Evolutionary conservation across 1,284 basidiomycete genomes (phyloP), one percentile per base, ranked within the genome.

Genomic region (Caloboletus inedulis): DNA sequence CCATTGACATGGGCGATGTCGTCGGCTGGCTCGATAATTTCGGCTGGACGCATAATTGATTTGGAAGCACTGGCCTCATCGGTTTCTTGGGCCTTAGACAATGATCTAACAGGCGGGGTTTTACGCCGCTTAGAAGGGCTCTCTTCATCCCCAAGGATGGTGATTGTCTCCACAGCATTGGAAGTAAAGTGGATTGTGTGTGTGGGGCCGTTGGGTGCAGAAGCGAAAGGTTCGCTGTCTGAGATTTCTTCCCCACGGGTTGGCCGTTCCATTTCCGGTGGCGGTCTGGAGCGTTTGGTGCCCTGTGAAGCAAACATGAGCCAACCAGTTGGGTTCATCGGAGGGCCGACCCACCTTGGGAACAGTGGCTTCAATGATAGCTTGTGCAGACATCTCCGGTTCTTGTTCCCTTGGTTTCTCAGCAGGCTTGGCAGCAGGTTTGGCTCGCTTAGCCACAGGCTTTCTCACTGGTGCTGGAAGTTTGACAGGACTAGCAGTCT

Each of bases 351-450:
- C 53, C 53, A 85, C 85, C 75, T 82, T 85, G 6, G 85, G 85
- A 14, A 88, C 62, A 3, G 85, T 88, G 7, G 85, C 84, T 66
- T 86, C 84, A 48, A 88, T 84, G 45, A 87, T 83, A 29, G 79
- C 78, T 56, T 85, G 82, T 9, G 78, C 76, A 33, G 80, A 80
- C 47, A 77, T 60, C 51, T 76, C 72, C 52, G 51, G 60, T 45
- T 62, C 70, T 39, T 60, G 64, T 54, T 68, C 66, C 37, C 54
- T 65, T 33, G 59, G 59, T 44, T 63, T 70, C 54, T 69, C 72
- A 49, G 63, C 68, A 49, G 62, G 64, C 53, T 64, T 69, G 43
- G 69, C 61, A 16, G 55, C 45, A 21, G 57, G 47, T 49, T 53
- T 63, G 19, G 54, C 39, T 21, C 77, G 72, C 43, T 64, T 66